Base-by-base conservation (phyloP, 495 filamentous ascomycete genomes). In the Achaetomiella virescens region DNA sequence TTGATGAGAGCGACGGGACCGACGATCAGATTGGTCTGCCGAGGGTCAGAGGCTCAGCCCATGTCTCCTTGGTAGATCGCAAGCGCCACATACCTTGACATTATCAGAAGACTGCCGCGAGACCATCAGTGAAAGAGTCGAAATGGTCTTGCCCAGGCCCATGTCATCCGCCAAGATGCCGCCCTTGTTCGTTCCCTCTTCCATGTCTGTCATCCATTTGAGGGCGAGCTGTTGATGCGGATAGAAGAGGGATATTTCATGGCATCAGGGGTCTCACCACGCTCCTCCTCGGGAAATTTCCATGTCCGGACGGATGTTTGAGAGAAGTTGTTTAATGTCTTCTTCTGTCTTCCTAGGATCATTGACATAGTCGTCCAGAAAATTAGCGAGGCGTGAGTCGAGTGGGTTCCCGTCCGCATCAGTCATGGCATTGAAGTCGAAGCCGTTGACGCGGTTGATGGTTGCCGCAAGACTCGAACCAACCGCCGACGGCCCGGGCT, bases 81-180 rank as follows among this genome's bases (percentile, higher is more conserved):
- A 15, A 15, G 45, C 4, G 5, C 37, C 15, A 58, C 51, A 47
- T 59, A 66, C 65, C 61, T 69, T 70, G 55, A 59, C 31, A 11
- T 46, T 72, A 63, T 91, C 80, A 1, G 69, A 61, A 0, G 89
- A 85, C 14, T 79, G 83, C 24, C 83, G 77, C n/a, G 83, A 79
- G 1, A 92, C 77, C 58, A 98, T 88, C 31, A 98, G 78, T 2
- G 93, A 84, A 21, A 98, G 76, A 15, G 90, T 83, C 59, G 91
- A 88, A 45, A 98, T 87, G 2, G 93, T 98, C 73, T 98, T 98
- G 20, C 93, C 93, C 10, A 98, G 77, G 11, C 93, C 93, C 93
- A 98, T 98, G 48, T 91, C 90, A 65, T 95, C 89, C 4, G 88
- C 90, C 44, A 93, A 78, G 59, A 96, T 90, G 11, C 90, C 90